Percentiles rank a stretch among this genome's conserved stretches.
Conservation (phyloP, 495 filamentous ascomycete genomes). For the Penicillium ochrochloron region DNA sequence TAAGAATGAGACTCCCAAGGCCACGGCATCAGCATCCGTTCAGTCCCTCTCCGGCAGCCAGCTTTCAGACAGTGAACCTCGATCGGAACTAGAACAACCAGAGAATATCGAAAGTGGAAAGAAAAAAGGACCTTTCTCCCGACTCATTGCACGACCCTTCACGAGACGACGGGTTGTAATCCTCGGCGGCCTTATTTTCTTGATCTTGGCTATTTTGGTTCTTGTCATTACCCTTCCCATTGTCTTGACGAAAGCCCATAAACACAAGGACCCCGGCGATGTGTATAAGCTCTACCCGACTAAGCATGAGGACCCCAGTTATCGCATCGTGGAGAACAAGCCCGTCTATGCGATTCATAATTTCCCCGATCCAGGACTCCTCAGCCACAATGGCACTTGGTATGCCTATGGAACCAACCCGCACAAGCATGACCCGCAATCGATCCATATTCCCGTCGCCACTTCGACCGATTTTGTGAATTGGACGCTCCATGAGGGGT, state of each 20-base stretch:
- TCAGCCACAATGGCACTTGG: conserved; percentile 40
- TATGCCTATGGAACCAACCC: conserved; percentile 43
- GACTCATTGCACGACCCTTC: conserved; percentile 26
- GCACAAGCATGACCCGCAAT: conserved; percentile 23
- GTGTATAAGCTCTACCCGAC: conserved; percentile 13
- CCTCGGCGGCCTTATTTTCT: conserved; percentile 16
- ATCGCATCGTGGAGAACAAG: conserved; percentile 24
- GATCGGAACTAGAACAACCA: conserved; percentile 1
- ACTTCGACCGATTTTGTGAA: conserved; percentile 39
- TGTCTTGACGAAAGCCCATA: conserved; percentile 15
- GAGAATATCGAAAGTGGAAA: not conserved
- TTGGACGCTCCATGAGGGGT: conserved; percentile 34
- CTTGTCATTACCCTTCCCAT: conserved; percentile 30
- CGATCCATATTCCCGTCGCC: conserved; percentile 36
- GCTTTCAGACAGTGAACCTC: conserved; percentile 9
- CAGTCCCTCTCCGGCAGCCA: conserved; percentile 11
- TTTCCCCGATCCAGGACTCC: conserved; percentile 45
- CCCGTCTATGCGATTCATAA: conserved; percentile 33
- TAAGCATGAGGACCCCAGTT: conserved; percentile 28
- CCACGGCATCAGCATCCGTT: conserved; percentile 11
- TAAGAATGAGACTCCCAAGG: not conserved
- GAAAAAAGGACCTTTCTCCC: conserved; percentile 20
- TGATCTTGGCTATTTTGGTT: conserved; percentile 22
- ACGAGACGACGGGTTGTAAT: conserved; percentile 18
- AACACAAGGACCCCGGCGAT: conserved; percentile 13